These are phyloP conservation scores for Picea abies DNA, from an alignment of 83 land plant species.

Conservation along the genomic window DNA sequence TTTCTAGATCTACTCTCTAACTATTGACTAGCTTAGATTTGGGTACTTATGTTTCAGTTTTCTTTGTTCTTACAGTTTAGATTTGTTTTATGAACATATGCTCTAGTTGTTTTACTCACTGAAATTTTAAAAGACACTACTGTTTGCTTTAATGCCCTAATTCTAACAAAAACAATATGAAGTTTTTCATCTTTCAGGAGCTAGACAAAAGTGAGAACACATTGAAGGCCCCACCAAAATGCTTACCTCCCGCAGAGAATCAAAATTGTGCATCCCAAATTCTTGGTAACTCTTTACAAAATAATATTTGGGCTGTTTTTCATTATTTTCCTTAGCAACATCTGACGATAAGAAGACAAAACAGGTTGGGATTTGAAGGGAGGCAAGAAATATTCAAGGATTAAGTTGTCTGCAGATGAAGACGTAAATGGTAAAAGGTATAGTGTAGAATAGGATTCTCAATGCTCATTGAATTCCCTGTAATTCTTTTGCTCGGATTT, in stretches of 20 bases:
- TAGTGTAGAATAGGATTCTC: neutral
- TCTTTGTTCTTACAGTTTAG: no score
- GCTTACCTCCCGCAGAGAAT: no score
- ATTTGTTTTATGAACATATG: no score
- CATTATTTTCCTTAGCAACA: neutral
- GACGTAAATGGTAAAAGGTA: neutral
- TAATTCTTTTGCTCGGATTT: no score
- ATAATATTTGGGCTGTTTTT: neutral
- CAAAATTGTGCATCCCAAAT: neutral
- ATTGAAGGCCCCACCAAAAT: neutral
- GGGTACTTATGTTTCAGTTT: no score
- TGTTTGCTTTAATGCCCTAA: no score
- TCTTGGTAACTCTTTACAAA: neutral
- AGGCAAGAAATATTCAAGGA: neutral
- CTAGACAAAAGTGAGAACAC: neutral
- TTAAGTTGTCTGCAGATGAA: neutral
- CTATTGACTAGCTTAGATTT: no score
- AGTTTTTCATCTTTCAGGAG: neutral
- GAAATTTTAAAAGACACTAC: no score
- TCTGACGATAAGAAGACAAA: neutral
- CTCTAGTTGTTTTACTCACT: no score
- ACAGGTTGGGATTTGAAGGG: neutral
- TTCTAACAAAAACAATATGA: no score
- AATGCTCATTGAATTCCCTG: no score
- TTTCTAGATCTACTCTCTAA: no score